Percentiles rank a stretch among this genome's conserved stretches.
phyloP scores from a whole-genome alignment of 306 rosid species.

The Lathyrus oleraceus region DNA sequence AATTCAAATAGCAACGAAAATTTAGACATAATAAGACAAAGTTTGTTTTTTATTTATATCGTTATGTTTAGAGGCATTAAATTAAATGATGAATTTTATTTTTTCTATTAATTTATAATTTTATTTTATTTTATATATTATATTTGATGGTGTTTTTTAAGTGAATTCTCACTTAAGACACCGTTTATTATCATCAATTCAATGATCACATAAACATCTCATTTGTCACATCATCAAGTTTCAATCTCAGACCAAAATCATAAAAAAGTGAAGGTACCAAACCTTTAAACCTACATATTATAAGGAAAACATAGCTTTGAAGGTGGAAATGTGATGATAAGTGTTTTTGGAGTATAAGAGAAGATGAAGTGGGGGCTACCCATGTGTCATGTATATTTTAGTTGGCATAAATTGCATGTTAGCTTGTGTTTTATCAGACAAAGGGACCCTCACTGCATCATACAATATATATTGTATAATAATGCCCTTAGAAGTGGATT shows the following conservation, averaged over 20 bases:
- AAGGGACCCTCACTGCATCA: conserved; percentile 45
- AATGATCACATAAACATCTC: too few species aligned
- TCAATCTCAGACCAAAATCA: not conserved
- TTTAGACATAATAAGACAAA: too few species aligned
- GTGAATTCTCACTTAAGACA: too few species aligned
- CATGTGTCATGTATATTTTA: conserved; percentile 74
- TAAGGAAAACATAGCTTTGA: not conserved
- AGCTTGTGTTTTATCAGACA: conserved; percentile 55
- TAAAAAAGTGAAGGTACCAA: not conserved
- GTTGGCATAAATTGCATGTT: conserved; percentile 58
- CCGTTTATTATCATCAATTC: too few species aligned
- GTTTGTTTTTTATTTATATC: too few species aligned
- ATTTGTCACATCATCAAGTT: too few species aligned
- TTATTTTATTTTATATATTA: too few species aligned
- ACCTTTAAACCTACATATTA: not conserved
- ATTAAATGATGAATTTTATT: too few species aligned
- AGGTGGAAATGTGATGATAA: conserved; percentile 34
- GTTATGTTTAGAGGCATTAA: too few species aligned
- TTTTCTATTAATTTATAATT: too few species aligned
- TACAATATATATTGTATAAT: conserved; percentile 1
- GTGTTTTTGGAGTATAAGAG: conserved; percentile 56
- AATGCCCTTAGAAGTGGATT: conserved; percentile 35
- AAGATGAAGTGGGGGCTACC: conserved; percentile 51
- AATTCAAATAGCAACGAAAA: too few species aligned
- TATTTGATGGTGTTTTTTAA: too few species aligned